Evolutionary conservation across 2,329 filamentous ascomycete genomes (phyloP), one percentile per base, ranked within the genome.

Genomic region (Elsinoe australis): DNA sequence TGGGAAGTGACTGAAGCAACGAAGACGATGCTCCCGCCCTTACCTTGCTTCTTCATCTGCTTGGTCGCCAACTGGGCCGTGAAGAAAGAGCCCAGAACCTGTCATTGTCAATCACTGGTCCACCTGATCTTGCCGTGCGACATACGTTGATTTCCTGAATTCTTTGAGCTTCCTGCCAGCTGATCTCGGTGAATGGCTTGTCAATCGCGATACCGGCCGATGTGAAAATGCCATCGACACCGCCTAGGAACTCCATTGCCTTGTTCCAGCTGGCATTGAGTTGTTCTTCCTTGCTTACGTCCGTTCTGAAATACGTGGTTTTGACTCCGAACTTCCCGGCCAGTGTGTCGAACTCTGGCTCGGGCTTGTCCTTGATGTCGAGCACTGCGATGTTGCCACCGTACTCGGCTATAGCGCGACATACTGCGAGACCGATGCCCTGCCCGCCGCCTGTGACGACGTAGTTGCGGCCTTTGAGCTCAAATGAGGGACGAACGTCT

Each of bases 311-410:
- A 47, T 63, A 61, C 7, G 46, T 39, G 10, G 56, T 52, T 62
- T 81, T 79, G 34, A 88, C 81, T 2, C 78, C 78, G 56, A 80
- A 85, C 17, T 75, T 73, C 58, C 76, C 71, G 19, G 54, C 54
- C 15, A 61, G 49, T 19, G 53, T 52, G 29, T 57, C 54, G 12
- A 61, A 58, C 19, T 56, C 56, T 26, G 58, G 58, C 17, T 54
- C 53, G 1, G 55, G 47, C 58, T 78, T 78, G 36, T 44, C 39
- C 39, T 44, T 44, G 39, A 87, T 80, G 21, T 79, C 77, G 10
- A 75, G 71, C 8, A 79, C 60, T 10, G 81, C 80, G 55, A 80
- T 76, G 58, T 76, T 74, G 26, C 39, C 39, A 44, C 39, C 39
- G 32, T 18, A 44, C 17, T 44, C 39, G n/a, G 39, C 24, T 5